Evolutionary conservation across 1,284 basidiomycete species (phyloP).

Genomic region (Termitomyces sp.): DNA sequence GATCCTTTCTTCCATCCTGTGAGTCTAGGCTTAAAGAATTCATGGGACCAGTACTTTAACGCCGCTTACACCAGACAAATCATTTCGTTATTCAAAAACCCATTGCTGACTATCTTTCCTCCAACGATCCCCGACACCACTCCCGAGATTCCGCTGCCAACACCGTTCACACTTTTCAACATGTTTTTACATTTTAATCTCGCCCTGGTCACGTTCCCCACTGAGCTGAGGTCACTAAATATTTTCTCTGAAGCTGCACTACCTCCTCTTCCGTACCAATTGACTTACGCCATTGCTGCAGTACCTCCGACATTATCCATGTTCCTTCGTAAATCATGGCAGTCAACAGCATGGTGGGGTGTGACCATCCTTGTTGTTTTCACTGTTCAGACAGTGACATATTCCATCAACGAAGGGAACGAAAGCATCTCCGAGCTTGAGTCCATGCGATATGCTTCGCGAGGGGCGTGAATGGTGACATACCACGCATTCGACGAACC

Average conservation of each 20-base stretch:
- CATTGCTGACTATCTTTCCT: slow-evolving; percentile 40
- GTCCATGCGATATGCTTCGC: slow-evolving; percentile 46
- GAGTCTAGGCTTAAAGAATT: slow-evolving; percentile 17
- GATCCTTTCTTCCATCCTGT: slow-evolving; percentile 41
- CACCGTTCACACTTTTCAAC: slow-evolving; percentile 37
- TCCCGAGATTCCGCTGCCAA: slow-evolving; percentile 33
- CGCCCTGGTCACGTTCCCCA: slow-evolving; percentile 31
- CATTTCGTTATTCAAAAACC: slow-evolving; percentile 38
- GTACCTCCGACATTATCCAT: slow-evolving; percentile 43
- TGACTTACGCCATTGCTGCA: slow-evolving; percentile 39
- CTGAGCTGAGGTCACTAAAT: slow-evolving; percentile 19
- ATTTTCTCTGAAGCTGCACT: slow-evolving; percentile 20
- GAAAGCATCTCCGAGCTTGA: slow-evolving; percentile 46
- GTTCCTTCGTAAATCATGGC: slow-evolving; percentile 43
- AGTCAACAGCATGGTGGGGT: slow-evolving; percentile 49
- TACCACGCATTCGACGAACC: neutral
- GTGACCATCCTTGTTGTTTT: slow-evolving; percentile 36
- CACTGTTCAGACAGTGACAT: slow-evolving; percentile 38
- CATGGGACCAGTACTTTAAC: neutral
- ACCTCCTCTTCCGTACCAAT: slow-evolving; percentile 35
- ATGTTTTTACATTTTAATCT: slow-evolving; percentile 45
- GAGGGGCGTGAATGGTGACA: slow-evolving; percentile 37
- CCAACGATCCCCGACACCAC: slow-evolving; percentile 13
- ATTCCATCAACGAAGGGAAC: slow-evolving; percentile 37
- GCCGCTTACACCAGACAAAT: slow-evolving; percentile 31